Evolutionary conservation across 1,139 yeast genomes (phyloP).

Genomic region (Yamadazyma buinensis): DNA sequence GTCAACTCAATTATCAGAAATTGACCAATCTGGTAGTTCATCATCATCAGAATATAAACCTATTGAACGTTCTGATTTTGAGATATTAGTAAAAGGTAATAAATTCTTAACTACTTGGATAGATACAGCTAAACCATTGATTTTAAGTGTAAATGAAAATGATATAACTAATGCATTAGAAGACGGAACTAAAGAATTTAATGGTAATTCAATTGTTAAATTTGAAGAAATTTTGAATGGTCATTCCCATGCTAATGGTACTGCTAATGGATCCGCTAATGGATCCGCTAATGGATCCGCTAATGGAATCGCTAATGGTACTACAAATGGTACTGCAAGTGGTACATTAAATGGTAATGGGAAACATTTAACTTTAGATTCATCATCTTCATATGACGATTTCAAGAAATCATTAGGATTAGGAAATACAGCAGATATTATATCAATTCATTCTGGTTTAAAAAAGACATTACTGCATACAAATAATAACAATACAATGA

Average conservation of each 20-base stretch:
- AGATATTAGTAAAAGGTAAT: conserved; percentile 31
- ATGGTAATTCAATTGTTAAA: neutral
- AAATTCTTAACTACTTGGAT: conserved; percentile 31
- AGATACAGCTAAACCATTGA: conserved; percentile 28
- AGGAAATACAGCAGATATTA: conserved; percentile 41
- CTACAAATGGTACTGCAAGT: neutral
- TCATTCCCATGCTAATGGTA: conserved; percentile 1
- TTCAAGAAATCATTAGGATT: conserved; percentile 25
- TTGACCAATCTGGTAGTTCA: conserved; percentile 2
- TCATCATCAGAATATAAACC: conserved; percentile 5
- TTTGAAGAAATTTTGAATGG: neutral
- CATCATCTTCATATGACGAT: conserved; percentile 4
- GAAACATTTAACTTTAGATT: neutral
- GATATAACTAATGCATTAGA: neutral
- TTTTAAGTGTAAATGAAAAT: conserved; percentile 8
- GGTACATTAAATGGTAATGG: conserved; percentile 3
- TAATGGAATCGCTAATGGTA: conserved; percentile 8
- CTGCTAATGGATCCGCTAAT: conserved; percentile 3
- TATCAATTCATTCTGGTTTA: conserved; percentile 40
- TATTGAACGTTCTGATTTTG: conserved; percentile 20
- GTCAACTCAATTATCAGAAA: conserved; percentile 21
- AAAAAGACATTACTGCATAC: conserved; percentile 9
- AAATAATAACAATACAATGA: conserved; percentile 1
- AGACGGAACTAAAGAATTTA: conserved; percentile 4
- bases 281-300: conserved; percentile 3